Conservation (phyloP, 2,329 filamentous ascomycete species). For the Pseudogymnoascus sp. region DNA sequence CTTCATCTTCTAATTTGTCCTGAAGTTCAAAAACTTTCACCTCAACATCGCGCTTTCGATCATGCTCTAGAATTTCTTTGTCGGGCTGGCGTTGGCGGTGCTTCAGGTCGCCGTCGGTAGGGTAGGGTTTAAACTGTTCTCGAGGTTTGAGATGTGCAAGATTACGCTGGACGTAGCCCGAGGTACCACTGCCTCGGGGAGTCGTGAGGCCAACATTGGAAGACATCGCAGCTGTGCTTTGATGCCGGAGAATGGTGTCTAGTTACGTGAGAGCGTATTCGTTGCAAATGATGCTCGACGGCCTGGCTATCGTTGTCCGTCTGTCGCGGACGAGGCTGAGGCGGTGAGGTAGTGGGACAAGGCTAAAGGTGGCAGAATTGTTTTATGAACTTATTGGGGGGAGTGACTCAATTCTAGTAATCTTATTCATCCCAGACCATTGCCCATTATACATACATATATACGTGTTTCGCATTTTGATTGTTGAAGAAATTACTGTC, state of each 20-base stretch:
- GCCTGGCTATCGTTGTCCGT: neutral
- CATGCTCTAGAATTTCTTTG: conserved; percentile 87
- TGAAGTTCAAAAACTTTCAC: conserved; percentile 87
- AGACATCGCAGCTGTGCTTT: conserved; percentile 55
- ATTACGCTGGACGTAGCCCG: conserved; percentile 95
- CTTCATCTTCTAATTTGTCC: conserved; percentile 87
- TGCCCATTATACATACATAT: neutral
- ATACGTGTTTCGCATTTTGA: neutral
- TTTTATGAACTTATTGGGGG: neutral
- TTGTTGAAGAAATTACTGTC: too few species aligned
- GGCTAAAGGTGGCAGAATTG: conserved; percentile 6
- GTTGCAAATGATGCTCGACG: neutral
- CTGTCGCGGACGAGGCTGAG: neutral
- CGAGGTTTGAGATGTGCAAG: conserved; percentile 79
- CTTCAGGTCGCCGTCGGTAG: conserved; percentile 58
- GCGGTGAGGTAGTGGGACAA: conserved; percentile 5
- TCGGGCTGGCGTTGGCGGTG: conserved; percentile 80
- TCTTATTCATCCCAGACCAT: conserved; percentile 1
- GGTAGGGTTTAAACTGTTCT: conserved; percentile 59
- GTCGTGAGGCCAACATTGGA: conserved; percentile 95
- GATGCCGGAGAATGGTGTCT: neutral
- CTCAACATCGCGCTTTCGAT: conserved; percentile 82
- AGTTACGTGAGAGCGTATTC: neutral
- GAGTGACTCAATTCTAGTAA: conserved; percentile 2
- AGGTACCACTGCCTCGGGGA: conserved; percentile 89